phyloP scores from a whole-genome alignment of 768 basidiomycete species.

The Imleria badia region DNA sequence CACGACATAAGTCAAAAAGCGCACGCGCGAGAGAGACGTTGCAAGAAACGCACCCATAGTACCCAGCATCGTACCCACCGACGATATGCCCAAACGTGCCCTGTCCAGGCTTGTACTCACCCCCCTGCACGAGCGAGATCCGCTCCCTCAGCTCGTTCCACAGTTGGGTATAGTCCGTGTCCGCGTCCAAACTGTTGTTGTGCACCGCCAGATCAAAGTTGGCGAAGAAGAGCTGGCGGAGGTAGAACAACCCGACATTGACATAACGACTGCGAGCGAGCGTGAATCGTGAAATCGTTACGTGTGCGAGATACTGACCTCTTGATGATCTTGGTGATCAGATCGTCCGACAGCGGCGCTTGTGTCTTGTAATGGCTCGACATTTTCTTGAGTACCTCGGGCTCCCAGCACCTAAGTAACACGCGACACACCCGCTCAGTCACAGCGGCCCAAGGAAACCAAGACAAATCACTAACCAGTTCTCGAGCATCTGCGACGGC shows the following conservation, averaged over 20 bases:
- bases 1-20: not conserved
- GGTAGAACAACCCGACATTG: slow-evolving; percentile 76
- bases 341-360: slow-evolving; percentile 64
- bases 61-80: slow-evolving; percentile 69
- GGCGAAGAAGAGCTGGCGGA: slow-evolving; percentile 73
- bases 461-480: slow-evolving; percentile 53
- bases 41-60: slow-evolving; percentile 50
- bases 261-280: slow-evolving; percentile 58
- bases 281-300: too few species aligned
- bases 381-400: slow-evolving; percentile 71
- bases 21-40: not conserved
- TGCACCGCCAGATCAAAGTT: slow-evolving; percentile 28
- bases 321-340: slow-evolving; percentile 75
- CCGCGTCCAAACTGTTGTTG: slow-evolving; percentile 43
- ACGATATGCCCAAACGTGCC: slow-evolving; percentile 74
- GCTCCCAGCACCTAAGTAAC: slow-evolving; percentile 81
- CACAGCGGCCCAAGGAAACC: not conserved
- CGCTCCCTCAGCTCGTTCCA: slow-evolving; percentile 75
- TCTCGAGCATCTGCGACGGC: slow-evolving; percentile 90
- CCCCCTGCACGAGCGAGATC: slow-evolving; percentile 67
- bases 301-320: slow-evolving; percentile 45
- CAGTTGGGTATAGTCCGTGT: slow-evolving; percentile 69
- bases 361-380: slow-evolving; percentile 78
- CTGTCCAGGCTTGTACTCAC: slow-evolving; percentile 62
- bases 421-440: not conserved